phyloP scores from a whole-genome alignment of 345 rosid species.

The Syzygium grande region DNA sequence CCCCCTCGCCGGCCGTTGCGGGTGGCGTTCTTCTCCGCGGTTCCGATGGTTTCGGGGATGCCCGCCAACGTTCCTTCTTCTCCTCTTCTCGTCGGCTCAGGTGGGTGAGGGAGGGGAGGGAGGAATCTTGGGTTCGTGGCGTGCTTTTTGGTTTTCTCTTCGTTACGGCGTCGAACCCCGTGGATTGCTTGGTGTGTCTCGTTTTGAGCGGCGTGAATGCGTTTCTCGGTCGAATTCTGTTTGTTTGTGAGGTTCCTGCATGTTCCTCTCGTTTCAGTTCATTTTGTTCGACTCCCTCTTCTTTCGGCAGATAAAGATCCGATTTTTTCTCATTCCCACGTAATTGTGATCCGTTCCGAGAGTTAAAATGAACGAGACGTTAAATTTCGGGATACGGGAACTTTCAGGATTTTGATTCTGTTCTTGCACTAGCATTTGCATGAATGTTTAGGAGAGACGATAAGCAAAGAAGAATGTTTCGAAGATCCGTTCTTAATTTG shows the following conservation, averaged over 20 bases:
- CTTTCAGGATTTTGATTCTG: not conserved
- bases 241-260: not conserved
- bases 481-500: not conserved
- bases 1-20: too few species aligned
- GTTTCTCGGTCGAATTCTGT: not conserved
- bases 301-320: not conserved
- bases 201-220: not conserved
- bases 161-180: not conserved
- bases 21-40: not conserved
- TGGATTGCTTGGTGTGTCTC: not conserved
- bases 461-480: not conserved
- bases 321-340: not conserved
- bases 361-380: not conserved
- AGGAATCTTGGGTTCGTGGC: not conserved
- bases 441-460: not conserved
- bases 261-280: not conserved
- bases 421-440: not conserved
- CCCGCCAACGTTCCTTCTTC: not conserved
- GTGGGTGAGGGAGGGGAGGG: not conserved
- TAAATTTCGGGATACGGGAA: not conserved
- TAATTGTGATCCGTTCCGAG: not conserved
- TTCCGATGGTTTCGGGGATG: not conserved
- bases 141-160: not conserved
- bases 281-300: not conserved
- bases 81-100: not conserved